Base-by-base conservation (phyloP, 331 rosid species). In the Malus hybrid region DNA sequence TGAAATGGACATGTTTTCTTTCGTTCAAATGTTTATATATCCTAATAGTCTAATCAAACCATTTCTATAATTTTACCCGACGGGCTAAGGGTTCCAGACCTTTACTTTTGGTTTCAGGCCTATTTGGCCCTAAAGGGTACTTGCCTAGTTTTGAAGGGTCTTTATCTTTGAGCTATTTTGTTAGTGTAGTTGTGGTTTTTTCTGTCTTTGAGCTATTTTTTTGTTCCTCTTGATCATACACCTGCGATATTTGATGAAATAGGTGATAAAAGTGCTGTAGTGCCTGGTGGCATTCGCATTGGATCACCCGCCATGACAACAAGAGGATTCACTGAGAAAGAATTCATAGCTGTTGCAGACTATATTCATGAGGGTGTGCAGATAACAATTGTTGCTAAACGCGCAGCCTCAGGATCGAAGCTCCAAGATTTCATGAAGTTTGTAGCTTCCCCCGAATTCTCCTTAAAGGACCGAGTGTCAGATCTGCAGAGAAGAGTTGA, bases 261-360 rank as follows among this genome's bases (percentile, higher is more conserved):
- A 93, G 99, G 99, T 42, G 99, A 94, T 46, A 94, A 86, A 80
- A 94, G 97, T 44, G 99, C 99, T 68, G 79, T 86, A 36, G 91
- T 94, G 71, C 99, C 99, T 0, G 97, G 97, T 20, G 99, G 99
- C 74, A 94, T 94, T 63, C 99, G 99, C 78, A 94, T 94, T 3
- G 99, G 99, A 15, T 80, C 99, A 15, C 99, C 99, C 52, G 99
- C 99, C 26, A 92, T 94, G 99, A 92, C 97, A 53, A 94, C 97
- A 14, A 87, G 99, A 75, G 97, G 99, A 84, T 85, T 94, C 75
- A 80, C 86, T 1, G 96, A 86, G 87, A 85, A 81, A 77, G 93
- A 92, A 28, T 94, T 94, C 60, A 36, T 78, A 39, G 78, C 84
- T 18, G 68, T 87, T 66, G 97, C 97, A 5, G 96, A 94, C 79